These are phyloP conservation scores for Vicia villosa DNA, from an alignment of 306 rosid genomes.

Conservation along the genomic window DNA sequence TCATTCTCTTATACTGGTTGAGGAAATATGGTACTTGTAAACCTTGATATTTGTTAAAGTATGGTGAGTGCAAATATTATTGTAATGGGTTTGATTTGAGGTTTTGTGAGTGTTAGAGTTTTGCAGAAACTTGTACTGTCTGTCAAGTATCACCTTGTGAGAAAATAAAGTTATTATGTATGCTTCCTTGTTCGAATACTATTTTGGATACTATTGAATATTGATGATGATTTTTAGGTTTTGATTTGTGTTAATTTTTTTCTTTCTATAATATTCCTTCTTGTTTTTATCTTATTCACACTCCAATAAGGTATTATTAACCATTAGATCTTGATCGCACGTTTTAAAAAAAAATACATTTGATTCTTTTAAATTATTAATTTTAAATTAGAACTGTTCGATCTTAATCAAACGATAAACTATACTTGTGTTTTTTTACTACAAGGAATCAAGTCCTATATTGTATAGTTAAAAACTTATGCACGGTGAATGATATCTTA, in stretches of 20 bases:
- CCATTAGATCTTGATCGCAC: too few species aligned
- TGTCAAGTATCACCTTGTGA: slow-evolving; percentile 31
- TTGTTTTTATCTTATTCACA: too few species aligned
- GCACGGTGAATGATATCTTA: too few species aligned
- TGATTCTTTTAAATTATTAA: too few species aligned
- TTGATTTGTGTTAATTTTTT: neutral
- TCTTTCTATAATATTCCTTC: too few species aligned
- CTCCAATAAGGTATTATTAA: too few species aligned
- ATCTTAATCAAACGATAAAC: too few species aligned
- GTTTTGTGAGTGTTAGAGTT: slow-evolving; percentile 37
- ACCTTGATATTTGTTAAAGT: slow-evolving; percentile 36
- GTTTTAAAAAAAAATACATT: too few species aligned
- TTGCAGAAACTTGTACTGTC: slow-evolving; percentile 34
- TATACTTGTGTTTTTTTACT: too few species aligned
- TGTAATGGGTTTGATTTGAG: slow-evolving; percentile 43
- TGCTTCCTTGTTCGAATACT: neutral
- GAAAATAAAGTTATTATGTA: slow-evolving; percentile 33
- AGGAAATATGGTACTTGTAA: slow-evolving; percentile 37
- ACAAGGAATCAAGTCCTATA: too few species aligned
- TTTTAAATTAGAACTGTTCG: too few species aligned
- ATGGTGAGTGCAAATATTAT: slow-evolving; percentile 47
- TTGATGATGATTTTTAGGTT: neutral
- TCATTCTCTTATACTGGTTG: neutral
- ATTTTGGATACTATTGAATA: neutral
- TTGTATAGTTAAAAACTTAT: too few species aligned